Conservation (phyloP, 2,329 filamentous ascomycete species). For the Aspergillus sergii region DNA sequence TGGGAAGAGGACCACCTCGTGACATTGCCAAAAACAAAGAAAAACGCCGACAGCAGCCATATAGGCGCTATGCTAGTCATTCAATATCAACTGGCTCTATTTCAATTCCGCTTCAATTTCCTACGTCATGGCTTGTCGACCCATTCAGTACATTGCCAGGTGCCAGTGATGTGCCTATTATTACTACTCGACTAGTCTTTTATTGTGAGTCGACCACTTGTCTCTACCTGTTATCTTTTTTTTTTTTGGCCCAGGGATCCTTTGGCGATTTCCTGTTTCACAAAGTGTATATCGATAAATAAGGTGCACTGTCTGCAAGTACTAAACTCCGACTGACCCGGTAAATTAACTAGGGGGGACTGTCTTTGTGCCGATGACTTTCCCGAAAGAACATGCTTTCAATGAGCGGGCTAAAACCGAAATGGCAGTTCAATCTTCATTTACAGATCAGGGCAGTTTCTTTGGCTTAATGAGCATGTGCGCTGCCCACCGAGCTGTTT, state of each 20-base stretch:
- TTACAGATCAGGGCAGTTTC: slow-evolving; percentile 40
- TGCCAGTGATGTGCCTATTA: slow-evolving; percentile 25
- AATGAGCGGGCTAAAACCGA: slow-evolving; percentile 29
- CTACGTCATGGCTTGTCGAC: slow-evolving; percentile 33
- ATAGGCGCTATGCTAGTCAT: slow-evolving; percentile 20
- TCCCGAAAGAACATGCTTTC: slow-evolving; percentile 35
- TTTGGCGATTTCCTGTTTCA: background rate
- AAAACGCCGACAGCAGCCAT: background rate
- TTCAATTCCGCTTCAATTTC: slow-evolving; percentile 21
- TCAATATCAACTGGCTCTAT: slow-evolving; percentile 18
- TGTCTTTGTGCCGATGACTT: slow-evolving; percentile 44
- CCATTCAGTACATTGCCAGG: slow-evolving; percentile 39
- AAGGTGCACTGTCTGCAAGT: background rate
- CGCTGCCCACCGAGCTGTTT: slow-evolving; percentile 42
- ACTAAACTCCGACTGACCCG: background rate
- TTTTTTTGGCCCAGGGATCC: background rate
- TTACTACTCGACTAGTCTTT: slow-evolving; percentile 32
- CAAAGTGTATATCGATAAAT: background rate
- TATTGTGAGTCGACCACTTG: slow-evolving; percentile 33
- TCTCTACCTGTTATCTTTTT: background rate
- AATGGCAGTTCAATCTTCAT: slow-evolving; percentile 35
- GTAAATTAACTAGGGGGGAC: slow-evolving; percentile 26
- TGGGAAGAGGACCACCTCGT: background rate
- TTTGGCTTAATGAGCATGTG: slow-evolving; percentile 43
- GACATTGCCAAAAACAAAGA: background rate